Evolutionary conservation across 2,329 filamentous ascomycete species (phyloP), one percentile per base, ranked within the genome.

Genomic region (Verticillium nubilum): DNA sequence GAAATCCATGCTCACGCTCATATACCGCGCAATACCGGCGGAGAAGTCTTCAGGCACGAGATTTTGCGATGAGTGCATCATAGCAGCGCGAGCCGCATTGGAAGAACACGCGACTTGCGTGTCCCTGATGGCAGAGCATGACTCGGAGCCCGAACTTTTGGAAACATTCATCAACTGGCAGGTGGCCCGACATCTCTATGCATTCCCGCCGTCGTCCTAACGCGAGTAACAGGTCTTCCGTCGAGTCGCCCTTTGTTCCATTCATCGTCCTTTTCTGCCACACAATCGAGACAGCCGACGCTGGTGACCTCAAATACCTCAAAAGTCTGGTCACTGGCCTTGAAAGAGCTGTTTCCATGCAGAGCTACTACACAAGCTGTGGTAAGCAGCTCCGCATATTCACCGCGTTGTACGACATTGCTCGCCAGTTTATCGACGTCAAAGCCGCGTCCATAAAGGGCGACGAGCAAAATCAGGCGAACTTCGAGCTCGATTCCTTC

Each of bases 401-500:
- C 61, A 65, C 62, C 4, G 62, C 61, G 0, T 31, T 68, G 3
- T 66, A 65, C 26, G 60, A 66, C n/a, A 65, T 68, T 2, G 67
- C 66, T 23, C 28, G 29, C 4, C 12, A 35, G 23, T 55, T 35
- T 23, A 29, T 55, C 28, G n/a, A 17, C 5, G n/a, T 35, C 28
- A 55, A 55, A 35, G 28, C 33, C 55, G 65, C 64, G 25, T 61
- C 60, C 7, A 63, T 65, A 2, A 65, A 66, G 7, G 63, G 64
- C 5, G 69, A 68, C 23, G 65, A 65, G 52, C 67, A 71, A 61
- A 68, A 74, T 72, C 63, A 75, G 59, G 69, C 59, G 9, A 61
- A 54, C 26, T 70, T 59, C 62, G 74, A 78, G 50, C 79, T 83
- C 58, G 80, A 83, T 62, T 73, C 74, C 0, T 83, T 83, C 60